Base-by-base conservation (phyloP, 148 eudicot genomes). In the Cornus kousa region DNA sequence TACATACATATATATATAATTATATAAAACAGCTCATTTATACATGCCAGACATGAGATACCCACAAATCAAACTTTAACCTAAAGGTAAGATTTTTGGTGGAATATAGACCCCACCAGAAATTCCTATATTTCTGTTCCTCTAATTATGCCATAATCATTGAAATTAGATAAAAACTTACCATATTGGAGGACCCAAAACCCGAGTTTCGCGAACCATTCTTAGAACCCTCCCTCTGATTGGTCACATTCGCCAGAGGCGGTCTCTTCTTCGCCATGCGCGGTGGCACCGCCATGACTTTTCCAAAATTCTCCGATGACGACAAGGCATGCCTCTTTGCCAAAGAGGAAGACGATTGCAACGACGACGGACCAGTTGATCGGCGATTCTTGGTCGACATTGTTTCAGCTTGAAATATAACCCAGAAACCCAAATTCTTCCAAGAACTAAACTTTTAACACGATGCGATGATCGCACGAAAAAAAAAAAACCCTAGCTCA, bases 311-410 rank as follows among this genome's bases (percentile, higher is more conserved):
- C 64, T 72, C 75, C 33, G 75, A 53, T 28, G 24, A 33, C 64
- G 19, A 53, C n/a, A 88, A 53, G 60, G 24, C 60, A 22, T 71
- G 85, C 39, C 94, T 68, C 82, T 90, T 89, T 74, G 84, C 87
- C 76, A 80, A 31, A 4, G 75, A 53, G 19, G 59, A 28, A 28
- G 28, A 48, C 12, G 53, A 48, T 7, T 8, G 16, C 35, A 71
- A 71, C 7, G 73, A 71, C 22, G 75, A 50, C 19, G 59, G 12
- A 72, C 12, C 59, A 12, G 59, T 11, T 16, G 59, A 53, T 11
- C 64, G 75, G 33, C 75, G 59, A 59, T 16, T 72, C 37, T 50
- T 64, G 17, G 33, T 23, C n/a, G 75, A 23, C 75, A 50, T 48
- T 24, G n/a, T 72, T 48, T 5, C 3, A 4, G 59, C 59, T 33